Evolutionary conservation across 2,329 filamentous ascomycete genomes (phyloP), one percentile per base, ranked within the genome.

Genomic region (Aspergillus novoparasiticus): DNA sequence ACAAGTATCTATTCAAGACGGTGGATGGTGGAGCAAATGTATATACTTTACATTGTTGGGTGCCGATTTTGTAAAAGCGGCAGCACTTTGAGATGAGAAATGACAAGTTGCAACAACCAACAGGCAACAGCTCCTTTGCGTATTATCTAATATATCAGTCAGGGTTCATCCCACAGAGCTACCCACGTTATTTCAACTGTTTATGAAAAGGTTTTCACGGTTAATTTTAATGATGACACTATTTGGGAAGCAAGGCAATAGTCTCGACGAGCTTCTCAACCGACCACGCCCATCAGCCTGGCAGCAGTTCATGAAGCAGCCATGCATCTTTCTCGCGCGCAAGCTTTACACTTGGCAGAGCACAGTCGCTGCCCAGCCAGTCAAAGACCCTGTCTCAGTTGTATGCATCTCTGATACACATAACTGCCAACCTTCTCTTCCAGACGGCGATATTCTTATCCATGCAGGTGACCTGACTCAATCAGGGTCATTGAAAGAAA

Each of bases 401-500:
- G 51, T 63, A 14, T 68, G 65, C 39, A 68, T 75, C 39, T 75
- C 73, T 6, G 74, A 76, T 59, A 75, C 73, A 2, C 75, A 76
- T 39, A 74, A 74, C 46, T 53, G 43, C 11, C 68, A 69, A 30
- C 58, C 60, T 1, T 12, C 21, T 1, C n/a, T 77, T n/a, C 68
- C 69, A 2, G 66, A 72, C 67, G 59, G 82, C 56, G 62, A 83
- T 60, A 59, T 77, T 69, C 60, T 76, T 50, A 70, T 84, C 73
- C 79, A 84, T 77, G 46, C 82, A 71, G 59, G 79, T 64, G 70
- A 78, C 69, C 59, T 75, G 55, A 72, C 90, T 28, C 87, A 91
- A 68, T 81, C 80, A 5, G 93, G 94, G 21, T 89, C 87, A 5
- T 83, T 85, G 0, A 77, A 81, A 3, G 89, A 92, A 64, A 86